Conservation (phyloP, 352 stramenopile genomes). For the Pythium coloratum region DNA sequence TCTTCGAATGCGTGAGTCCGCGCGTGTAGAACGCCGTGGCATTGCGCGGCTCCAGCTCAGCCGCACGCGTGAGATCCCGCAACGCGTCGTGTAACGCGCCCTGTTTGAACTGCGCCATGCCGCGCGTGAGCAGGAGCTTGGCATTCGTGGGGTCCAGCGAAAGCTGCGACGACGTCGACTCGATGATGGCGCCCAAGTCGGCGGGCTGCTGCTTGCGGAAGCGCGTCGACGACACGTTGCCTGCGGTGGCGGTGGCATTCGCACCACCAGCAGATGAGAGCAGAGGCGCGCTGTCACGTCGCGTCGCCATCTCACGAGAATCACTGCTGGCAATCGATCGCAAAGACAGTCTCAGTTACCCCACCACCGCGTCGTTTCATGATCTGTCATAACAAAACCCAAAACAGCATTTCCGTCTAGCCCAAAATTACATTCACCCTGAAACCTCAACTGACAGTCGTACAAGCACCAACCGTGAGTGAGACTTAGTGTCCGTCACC, state of each 20-base stretch:
- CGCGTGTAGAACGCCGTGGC: slow-evolving; percentile 68
- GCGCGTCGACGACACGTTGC: background rate
- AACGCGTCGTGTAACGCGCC: slow-evolving; percentile 50
- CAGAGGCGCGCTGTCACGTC: slow-evolving; percentile 13
- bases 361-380: slow-evolving; percentile 12
- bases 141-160: slow-evolving; percentile 52
- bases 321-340: background rate
- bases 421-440: slow-evolving; percentile 7
- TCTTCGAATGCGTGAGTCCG: slow-evolving; percentile 66
- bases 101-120: slow-evolving; percentile 81
- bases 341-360: slow-evolving; percentile 1
- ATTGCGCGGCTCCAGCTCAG: slow-evolving; percentile 48
- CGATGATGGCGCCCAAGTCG: slow-evolving; percentile 76
- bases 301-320: slow-evolving; percentile 31
- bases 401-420: background rate
- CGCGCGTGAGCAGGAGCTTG: slow-evolving; percentile 72
- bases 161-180: slow-evolving; percentile 70
- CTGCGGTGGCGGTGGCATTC: background rate
- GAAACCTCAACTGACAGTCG: background rate
- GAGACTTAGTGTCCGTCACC: slow-evolving; percentile 33
- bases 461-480: no score
- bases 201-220: slow-evolving; percentile 62
- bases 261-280: background rate
- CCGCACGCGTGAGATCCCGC: slow-evolving; percentile 51
- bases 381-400: background rate